Conservation (phyloP, 345 rosid genomes). For the Sisymbrium irio region DNA sequence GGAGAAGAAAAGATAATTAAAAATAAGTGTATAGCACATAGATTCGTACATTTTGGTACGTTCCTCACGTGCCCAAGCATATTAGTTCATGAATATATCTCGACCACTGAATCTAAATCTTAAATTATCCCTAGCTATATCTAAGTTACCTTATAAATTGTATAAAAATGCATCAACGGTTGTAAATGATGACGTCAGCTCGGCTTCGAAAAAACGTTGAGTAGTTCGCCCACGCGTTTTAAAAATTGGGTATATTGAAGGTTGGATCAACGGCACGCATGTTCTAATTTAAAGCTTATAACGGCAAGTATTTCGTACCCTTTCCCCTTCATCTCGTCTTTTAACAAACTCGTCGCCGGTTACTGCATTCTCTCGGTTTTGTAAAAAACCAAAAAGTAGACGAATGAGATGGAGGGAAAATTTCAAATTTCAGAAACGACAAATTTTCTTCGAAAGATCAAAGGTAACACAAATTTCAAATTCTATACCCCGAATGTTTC, state of each 20-base stretch:
- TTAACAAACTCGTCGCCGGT: not conserved
- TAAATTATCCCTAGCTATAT: not conserved
- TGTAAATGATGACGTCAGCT: not conserved
- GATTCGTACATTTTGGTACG: constrained; percentile 14
- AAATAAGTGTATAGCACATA: constrained; percentile 7
- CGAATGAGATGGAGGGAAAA: constrained; percentile 61
- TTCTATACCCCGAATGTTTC: not conserved
- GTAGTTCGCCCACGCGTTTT: constrained; percentile 1
- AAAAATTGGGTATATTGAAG: not conserved
- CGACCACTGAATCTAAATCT: not conserved
- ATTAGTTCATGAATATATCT: constrained; percentile 2
- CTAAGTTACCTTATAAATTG: not conserved
- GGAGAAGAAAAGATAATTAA: not conserved
- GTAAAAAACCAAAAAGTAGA: not conserved
- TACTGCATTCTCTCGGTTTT: not conserved
- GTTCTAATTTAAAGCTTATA: not conserved
- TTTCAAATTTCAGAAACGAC: constrained; percentile 21
- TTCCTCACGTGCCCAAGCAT: constrained; percentile 24
- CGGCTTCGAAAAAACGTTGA: not conserved
- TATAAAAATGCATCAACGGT: not conserved
- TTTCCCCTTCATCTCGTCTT: not conserved
- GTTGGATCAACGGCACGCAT: constrained; percentile 13
- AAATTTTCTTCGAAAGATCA: constrained; percentile 50
- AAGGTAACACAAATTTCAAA: constrained; percentile 38
- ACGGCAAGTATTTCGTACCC: constrained; percentile 19